Evolutionary conservation across 495 filamentous ascomycete species (phyloP), one percentile per base, ranked within the genome.

Genomic region (Penicillium atrosanguineum): DNA sequence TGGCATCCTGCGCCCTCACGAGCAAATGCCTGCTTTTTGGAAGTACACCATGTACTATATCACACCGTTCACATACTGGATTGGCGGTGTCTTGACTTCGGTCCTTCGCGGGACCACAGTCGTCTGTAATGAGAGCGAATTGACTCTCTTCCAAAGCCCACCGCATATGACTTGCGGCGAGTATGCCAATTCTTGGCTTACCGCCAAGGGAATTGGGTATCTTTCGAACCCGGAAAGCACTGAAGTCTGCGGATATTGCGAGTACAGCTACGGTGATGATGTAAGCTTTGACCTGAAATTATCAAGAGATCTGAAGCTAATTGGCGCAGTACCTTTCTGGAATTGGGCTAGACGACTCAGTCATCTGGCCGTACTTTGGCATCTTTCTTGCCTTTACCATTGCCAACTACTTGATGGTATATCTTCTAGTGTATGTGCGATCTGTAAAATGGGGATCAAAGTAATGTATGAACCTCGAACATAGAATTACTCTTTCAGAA

Each of bases 61-160:
- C 3, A 86, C 90, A 48, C 91, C 91, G 0, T 95, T 95, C 70
- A 93, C 88, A 0, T 86, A 90, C 21, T 83, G 95, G 44, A 88
- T 96, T 60, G 78, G 83, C 19, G 90, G 89, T 23, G 87, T 90
- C 50, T 76, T 92, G 3, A 80, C 83, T 0, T 87, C 88, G 0
- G 87, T 89, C 40, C 76, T 93, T 7, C 83, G 86, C 57, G 78
- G 76, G 0, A 69, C 80, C 23, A 66, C 75, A 0, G 87, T 93
- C 0, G 55, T 73, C 20, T 93, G 89, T 64, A 61, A 62, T 0
- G 50, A 68, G 9, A 46, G 53, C 19, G 89, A 93, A 61, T 72
- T 87, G 44, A 87, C 84, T 48, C 53, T 59, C 4, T 91, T 93
- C 68, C 67, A 64, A 1, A 79, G 83, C 14, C 89, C 88, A 0